These are phyloP conservation scores for Ophiostoma populinum DNA, from an alignment of 2,329 filamentous ascomycete genomes.

Conservation along the genomic window DNA sequence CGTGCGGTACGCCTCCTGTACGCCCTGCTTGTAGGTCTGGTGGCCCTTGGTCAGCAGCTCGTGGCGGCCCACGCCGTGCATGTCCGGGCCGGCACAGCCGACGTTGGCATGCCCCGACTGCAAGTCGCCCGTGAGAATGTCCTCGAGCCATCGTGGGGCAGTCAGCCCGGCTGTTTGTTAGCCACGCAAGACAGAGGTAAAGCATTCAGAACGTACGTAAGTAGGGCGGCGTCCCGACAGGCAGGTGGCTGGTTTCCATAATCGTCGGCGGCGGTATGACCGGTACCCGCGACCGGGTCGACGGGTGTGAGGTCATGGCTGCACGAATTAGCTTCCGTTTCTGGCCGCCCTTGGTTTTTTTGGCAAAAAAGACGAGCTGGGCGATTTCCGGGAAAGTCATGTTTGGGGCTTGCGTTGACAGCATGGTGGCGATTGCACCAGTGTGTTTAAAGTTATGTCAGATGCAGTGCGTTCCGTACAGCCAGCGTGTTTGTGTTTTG, in stretches of 20 bases:
- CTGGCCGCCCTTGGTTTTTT: slow-evolving; percentile 2
- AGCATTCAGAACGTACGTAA: neutral
- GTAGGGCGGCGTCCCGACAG: slow-evolving; percentile 6
- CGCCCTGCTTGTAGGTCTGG: slow-evolving; percentile 9
- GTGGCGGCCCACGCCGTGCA: slow-evolving; percentile 3
- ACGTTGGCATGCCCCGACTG: slow-evolving; percentile 3
- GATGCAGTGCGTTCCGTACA: neutral
- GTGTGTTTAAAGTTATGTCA: too few species aligned
- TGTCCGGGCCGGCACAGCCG: neutral
- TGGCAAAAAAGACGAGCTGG: slow-evolving; percentile 6
- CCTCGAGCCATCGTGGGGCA: slow-evolving; percentile 13
- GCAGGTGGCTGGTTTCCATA: slow-evolving; percentile 4
- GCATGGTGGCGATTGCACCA: too few species aligned
- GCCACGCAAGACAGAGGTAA: neutral
- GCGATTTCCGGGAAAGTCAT: slow-evolving; percentile 7
- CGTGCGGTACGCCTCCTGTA: neutral
- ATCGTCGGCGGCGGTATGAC: slow-evolving; percentile 6
- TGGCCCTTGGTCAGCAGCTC: slow-evolving; percentile 12
- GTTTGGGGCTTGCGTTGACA: neutral
- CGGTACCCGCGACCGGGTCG: slow-evolving; percentile 8
- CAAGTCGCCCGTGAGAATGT: slow-evolving; percentile 10
- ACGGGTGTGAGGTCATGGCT: slow-evolving; percentile 10
- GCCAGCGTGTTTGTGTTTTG: too few species aligned
- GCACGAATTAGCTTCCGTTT: slow-evolving; percentile 8
- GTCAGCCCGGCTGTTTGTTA: slow-evolving; percentile 9